These are phyloP conservation scores for Aurantiochytrium sp. DNA, from an alignment of 108 stramenopile species.

Conservation along the genomic window DNA sequence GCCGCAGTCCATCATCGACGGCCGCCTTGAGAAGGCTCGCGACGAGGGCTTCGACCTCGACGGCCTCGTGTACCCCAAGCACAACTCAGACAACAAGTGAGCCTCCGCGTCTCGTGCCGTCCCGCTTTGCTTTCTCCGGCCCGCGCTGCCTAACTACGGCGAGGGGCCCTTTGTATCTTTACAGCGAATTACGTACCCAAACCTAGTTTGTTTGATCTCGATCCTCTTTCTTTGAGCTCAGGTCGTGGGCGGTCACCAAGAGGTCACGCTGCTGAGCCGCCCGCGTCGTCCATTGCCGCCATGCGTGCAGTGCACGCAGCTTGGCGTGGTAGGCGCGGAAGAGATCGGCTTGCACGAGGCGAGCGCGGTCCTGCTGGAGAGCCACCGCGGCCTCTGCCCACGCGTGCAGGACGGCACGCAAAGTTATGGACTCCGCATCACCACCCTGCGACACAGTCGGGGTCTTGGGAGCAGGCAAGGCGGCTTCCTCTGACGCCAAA, in stretches of 20 bases:
- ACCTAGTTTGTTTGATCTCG: no score
- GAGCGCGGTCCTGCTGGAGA: not conserved
- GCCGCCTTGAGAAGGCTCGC: not conserved
- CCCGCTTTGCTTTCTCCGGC: not conserved
- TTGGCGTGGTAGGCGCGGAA: not conserved
- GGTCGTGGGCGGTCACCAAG: not conserved
- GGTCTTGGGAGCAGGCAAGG: no score
- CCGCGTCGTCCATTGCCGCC: not conserved
- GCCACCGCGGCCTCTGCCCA: not conserved
- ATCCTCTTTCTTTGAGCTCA: no score
- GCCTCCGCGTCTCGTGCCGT: not conserved
- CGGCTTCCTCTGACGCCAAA: not conserved
- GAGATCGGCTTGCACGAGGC: not conserved
- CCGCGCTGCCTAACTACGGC: not conserved
- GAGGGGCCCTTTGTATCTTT: no score
- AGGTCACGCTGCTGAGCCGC: not conserved
- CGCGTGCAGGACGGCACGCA: not conserved
- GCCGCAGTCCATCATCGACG: slow-evolving; percentile 1
- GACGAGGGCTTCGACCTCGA: not conserved
- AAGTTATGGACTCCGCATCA: not conserved
- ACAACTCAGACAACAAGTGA: not conserved
- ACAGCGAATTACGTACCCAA: no score
- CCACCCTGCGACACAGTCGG: no score
- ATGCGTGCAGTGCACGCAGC: not conserved
- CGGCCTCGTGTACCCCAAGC: not conserved